These are phyloP conservation scores for Peniophora sp. DNA, from an alignment of 1,284 basidiomycete species.

Conservation along the genomic window DNA sequence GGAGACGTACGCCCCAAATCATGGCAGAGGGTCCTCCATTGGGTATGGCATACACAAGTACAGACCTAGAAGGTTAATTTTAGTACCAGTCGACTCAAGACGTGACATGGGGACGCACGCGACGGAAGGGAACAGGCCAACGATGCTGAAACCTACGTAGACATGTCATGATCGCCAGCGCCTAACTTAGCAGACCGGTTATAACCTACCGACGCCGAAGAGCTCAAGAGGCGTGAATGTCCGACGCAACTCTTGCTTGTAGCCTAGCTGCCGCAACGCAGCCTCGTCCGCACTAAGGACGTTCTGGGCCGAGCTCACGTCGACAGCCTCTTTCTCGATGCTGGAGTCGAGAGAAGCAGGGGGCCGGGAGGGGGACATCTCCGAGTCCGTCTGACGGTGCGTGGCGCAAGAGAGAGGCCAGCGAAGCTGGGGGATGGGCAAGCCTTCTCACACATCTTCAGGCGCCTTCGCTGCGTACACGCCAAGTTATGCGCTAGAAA, in stretches of 20 bases:
- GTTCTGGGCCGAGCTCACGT: no score
- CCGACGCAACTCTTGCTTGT: conserved; percentile 39
- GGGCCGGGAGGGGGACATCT: no score
- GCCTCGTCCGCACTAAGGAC: conserved; percentile 16
- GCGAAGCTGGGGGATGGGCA: no score
- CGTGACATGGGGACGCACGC: conserved; percentile 13
- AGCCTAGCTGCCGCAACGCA: conserved; percentile 26
- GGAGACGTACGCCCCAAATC: conserved; percentile 28
- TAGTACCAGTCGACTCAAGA: conserved; percentile 23
- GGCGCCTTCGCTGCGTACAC: no score
- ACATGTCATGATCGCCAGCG: background rate
- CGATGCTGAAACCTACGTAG: conserved; percentile 44
- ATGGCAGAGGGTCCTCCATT: conserved; percentile 75
- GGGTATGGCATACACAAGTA: conserved; percentile 64
- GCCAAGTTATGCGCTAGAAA: no score
- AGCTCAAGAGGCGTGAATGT: conserved; percentile 33
- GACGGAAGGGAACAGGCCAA: conserved; percentile 42
- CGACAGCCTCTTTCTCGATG: no score
- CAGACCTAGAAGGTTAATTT: conserved; percentile 33
- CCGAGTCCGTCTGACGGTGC: no score
- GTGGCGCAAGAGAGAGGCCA: no score
- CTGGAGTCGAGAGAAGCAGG: no score
- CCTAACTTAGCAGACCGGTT: background rate
- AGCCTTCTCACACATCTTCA: no score
- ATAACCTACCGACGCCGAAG: conserved; percentile 13